These are phyloP conservation scores for Penicillium alfredii DNA, from an alignment of 495 filamentous ascomycete species.

Conservation along the genomic window DNA sequence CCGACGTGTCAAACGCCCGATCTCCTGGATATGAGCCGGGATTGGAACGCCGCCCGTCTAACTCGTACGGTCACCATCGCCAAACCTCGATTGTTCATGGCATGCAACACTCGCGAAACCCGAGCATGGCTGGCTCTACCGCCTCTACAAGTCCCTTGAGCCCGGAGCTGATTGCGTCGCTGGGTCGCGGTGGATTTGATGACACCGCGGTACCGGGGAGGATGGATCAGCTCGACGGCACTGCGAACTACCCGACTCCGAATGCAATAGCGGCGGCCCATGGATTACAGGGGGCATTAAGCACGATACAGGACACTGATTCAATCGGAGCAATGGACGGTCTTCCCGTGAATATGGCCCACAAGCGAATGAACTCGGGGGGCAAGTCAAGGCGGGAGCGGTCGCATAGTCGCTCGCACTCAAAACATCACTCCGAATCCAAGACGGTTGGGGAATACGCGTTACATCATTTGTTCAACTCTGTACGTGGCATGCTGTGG, in stretches of 20 bases:
- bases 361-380: constrained; percentile 46
- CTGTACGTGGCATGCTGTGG: constrained; percentile 44
- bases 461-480: constrained; percentile 91
- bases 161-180: constrained; percentile 74
- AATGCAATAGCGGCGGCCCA: constrained; percentile 18
- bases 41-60: constrained; percentile 65
- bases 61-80: constrained; percentile 80
- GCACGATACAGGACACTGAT: constrained; percentile 40
- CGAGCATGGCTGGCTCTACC: constrained; percentile 59
- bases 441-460: constrained; percentile 97
- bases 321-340: constrained; percentile 18
- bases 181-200: constrained; percentile 36
- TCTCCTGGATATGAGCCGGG: constrained; percentile 45
- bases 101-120: constrained; percentile 87
- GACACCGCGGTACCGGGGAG: constrained; percentile 19
- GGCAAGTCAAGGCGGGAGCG: constrained; percentile 62
- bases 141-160: constrained; percentile 72
- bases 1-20: constrained; percentile 37
- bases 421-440: constrained; percentile 65
- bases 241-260: constrained; percentile 20
- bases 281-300: constrained; percentile 26
- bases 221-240: constrained; percentile 31
- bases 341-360: constrained; percentile 22
- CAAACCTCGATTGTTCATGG: constrained; percentile 95
- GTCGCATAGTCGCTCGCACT: constrained; percentile 75